Percentiles rank a stretch among this genome's conserved stretches.
phyloP scores from a whole-genome alignment of 805 yeast genomes.

The Lachancea mirantina region DNA sequence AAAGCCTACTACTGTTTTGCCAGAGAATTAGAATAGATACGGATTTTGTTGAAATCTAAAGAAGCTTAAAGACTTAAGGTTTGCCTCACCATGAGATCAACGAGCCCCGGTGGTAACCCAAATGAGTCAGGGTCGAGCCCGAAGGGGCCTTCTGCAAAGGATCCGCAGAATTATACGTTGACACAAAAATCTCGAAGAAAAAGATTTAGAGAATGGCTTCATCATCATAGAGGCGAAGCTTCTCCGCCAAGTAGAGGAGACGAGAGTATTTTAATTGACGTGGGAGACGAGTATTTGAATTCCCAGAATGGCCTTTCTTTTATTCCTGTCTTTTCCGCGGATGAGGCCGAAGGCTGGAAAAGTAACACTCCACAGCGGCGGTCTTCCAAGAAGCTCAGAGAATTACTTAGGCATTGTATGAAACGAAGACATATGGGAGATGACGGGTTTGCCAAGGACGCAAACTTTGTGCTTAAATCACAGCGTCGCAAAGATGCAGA shows the following conservation, averaged over 20 bases:
- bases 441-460: background rate
- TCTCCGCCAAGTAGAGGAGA: conserved; percentile 1
- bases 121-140: background rate
- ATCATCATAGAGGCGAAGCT: conserved; percentile 2
- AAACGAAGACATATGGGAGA: conserved; percentile 3
- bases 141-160: background rate
- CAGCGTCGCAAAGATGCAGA: background rate
- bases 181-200: conserved; percentile 6
- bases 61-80: background rate
- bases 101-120: no score
- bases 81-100: conserved; percentile 1
- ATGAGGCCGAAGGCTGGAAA: conserved; percentile 1
- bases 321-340: conserved; percentile 5
- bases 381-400: conserved; percentile 3
- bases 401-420: conserved; percentile 5
- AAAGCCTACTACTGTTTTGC: background rate
- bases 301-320: conserved; percentile 4
- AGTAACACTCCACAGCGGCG: background rate
- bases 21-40: background rate
- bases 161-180: background rate
- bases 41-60: no score
- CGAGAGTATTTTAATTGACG: conserved; percentile 5
- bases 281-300: conserved; percentile 5
- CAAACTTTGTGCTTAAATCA: background rate
- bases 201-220: conserved; percentile 5